Evolutionary conservation across 805 yeast species (phyloP), one percentile per base, ranked within the genome.

Genomic region (Ogataea polymorpha): DNA sequence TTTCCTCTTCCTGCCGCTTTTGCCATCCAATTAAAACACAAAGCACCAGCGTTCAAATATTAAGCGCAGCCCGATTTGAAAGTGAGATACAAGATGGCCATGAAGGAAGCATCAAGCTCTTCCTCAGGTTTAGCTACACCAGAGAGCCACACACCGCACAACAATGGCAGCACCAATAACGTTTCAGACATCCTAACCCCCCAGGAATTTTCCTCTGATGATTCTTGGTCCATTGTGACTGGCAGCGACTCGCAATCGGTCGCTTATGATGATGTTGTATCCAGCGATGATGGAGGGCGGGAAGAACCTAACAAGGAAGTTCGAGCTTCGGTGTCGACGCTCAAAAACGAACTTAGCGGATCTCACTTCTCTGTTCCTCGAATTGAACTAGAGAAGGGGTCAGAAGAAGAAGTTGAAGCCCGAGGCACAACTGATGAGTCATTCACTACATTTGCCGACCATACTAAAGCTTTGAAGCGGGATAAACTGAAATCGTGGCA

Each of bases 221-320:
- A 51, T 35, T 51, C 55, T 2, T 51, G 55, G 55, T 51, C 55
- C 8, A 42, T 51, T 20, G 46, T 51, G 11, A 48, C 55, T 5
- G 42, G 46, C 1, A 42, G 41, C 14, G 53, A 46, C 15, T 26
- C 37, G 12, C 46, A 28, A 17, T 46, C 47, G 6, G 35, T 42
- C 16, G 20, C 33, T 4, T 48, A 45, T 35, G 42, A 48, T 27
- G 55, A 51, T 3, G 44, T 51, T n/a, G 55, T 51, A 9, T 48
- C 52, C 11, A 46, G 50, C 9, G 55, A 51, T 37, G 55, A 50
- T 15, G 54, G 37, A 16, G 46, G 37, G 12, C n/a, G 18, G 8
- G 40, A 20, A 8, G n/a, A 13, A 9, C 36, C 25, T 4, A 17
- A 11, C 14, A 27, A 30, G 10, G 36, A 37, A 24, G 17, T 38